Evolutionary conservation across 441 rosid genomes (phyloP), one percentile per base, ranked within the genome.

Genomic region (Bruguiera hainesii): DNA sequence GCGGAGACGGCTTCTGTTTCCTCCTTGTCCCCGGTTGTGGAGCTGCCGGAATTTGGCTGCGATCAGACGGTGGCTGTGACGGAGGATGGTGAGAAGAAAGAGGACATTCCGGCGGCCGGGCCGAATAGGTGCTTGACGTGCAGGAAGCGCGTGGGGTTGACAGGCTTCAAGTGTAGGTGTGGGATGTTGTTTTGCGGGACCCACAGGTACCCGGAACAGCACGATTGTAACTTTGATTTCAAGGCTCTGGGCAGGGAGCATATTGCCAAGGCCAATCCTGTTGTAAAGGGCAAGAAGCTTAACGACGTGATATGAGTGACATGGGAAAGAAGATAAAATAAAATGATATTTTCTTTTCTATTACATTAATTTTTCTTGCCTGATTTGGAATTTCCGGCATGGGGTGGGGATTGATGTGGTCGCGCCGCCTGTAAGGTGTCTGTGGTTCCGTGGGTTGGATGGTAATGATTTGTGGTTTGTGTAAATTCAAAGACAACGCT

Each of bases 141-240:
- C 77, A 69, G 81, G 74, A 82, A 82, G 82, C 90, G 93, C 70
- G 89, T 89, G 78, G 96, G 95, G 8, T 78, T 89, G 33, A 88
- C 89, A 63, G 98, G 96, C 20, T 90, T 92, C 75, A 82, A 78
- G 64, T 92, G 95, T 82, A 78, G 91, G 82, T 92, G 96, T 59
- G 95, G 87, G 50, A 77, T 81, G 67, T 73, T 84, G 39, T 84
- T 81, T 56, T 92, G 98, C 23, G 89, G 95, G 61, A 75, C 78
- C 0, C 96, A 92, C 46, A 69, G 95, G 87, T 85, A 88, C 76
- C 91, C 96, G 29, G 96, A 88, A 76, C 82, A 78, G 48, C 96
- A 92, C 48, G 81, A 48, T 0, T 92, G 98, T 30, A 42, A 76
- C 16, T 89, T 87, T 15, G 91, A 92, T 76, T 92, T 85, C 79